phyloP scores from a whole-genome alignment of 805 yeast species.

The Nakazawaea ambrosiae region DNA sequence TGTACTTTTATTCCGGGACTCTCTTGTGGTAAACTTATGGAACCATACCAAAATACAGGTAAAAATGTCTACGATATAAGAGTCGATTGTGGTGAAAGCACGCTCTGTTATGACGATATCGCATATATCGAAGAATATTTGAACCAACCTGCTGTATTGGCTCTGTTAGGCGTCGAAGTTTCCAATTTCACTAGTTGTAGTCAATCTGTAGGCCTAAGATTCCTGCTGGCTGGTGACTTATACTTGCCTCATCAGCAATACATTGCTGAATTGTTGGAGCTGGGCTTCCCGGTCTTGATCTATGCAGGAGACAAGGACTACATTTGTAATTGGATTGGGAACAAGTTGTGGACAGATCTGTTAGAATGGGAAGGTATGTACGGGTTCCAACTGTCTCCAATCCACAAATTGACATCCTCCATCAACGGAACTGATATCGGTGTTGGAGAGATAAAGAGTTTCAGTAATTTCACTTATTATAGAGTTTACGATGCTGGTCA shows the following conservation, averaged over 20 bases:
- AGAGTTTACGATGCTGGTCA: conserved; percentile 90
- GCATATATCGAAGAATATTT: conserved; percentile 71
- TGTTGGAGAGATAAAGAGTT: conserved; percentile 35
- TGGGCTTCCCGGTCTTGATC: conserved; percentile 72
- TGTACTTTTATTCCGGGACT: conserved; percentile 89
- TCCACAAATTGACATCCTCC: conserved; percentile 20
- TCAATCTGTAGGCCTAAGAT: conserved; percentile 70
- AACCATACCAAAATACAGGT: conserved; percentile 81
- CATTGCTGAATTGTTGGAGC: conserved; percentile 64
- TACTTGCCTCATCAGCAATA: conserved; percentile 80
- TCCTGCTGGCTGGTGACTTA: conserved; percentile 84
- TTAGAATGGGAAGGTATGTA: conserved; percentile 52
- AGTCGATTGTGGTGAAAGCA: conserved; percentile 56
- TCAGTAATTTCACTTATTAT: conserved; percentile 68
- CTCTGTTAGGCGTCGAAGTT: conserved; percentile 87
- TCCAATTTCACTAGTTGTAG: conserved; percentile 69
- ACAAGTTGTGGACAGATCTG: conserved; percentile 74
- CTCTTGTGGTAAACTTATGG: conserved; percentile 78
- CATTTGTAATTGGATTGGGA: conserved; percentile 96
- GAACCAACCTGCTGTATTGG: conserved; percentile 67
- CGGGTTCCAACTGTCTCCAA: conserved; percentile 31
- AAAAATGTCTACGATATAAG: conserved; percentile 88
- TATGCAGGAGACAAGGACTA: conserved; percentile 96
- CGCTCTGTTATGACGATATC: conserved; percentile 70
- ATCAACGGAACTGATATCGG: conserved; percentile 16